Evolutionary conservation across 495 filamentous ascomycete genomes (phyloP).

Genomic region (Penicillium nucicola): DNA sequence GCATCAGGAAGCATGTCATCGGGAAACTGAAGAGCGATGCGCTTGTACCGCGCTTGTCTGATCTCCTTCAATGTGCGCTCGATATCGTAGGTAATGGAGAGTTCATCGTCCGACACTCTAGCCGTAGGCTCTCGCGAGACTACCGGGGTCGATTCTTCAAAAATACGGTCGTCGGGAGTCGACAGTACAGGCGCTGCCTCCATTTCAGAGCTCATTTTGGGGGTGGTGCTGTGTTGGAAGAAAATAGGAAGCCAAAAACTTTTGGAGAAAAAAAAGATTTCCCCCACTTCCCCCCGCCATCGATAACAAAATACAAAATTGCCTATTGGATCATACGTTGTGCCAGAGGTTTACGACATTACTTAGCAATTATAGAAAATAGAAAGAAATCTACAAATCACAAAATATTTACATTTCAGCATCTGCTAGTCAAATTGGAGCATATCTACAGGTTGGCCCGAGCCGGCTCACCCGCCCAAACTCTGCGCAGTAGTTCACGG

Average conservation of each 20-base stretch:
- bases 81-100: constrained; percentile 82
- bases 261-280: constrained; percentile 22
- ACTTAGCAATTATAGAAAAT: neutral
- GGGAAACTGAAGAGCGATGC: constrained; percentile 90
- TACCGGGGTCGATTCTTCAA: constrained; percentile 50
- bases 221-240: constrained; percentile 1
- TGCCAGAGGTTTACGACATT: neutral
- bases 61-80: constrained; percentile 76
- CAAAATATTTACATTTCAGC: neutral
- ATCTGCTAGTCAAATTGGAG: neutral
- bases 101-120: constrained; percentile 62
- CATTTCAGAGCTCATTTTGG: constrained; percentile 35
- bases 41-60: constrained; percentile 60
- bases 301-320: constrained; percentile 28
- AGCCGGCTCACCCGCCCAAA: constrained; percentile 67
- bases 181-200: constrained; percentile 73
- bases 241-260: constrained; percentile 4
- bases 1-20: constrained; percentile 87
- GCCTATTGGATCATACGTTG: constrained; percentile 16
- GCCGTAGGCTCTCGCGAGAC: constrained; percentile 27
- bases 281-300: constrained; percentile 40
- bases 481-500: constrained; percentile 61
- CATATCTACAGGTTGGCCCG: constrained; percentile 50
- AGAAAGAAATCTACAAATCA: no score
- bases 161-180: constrained; percentile 78